Conservation (phyloP, 2,329 filamentous ascomycete genomes). For the Endothia cerciana region DNA sequence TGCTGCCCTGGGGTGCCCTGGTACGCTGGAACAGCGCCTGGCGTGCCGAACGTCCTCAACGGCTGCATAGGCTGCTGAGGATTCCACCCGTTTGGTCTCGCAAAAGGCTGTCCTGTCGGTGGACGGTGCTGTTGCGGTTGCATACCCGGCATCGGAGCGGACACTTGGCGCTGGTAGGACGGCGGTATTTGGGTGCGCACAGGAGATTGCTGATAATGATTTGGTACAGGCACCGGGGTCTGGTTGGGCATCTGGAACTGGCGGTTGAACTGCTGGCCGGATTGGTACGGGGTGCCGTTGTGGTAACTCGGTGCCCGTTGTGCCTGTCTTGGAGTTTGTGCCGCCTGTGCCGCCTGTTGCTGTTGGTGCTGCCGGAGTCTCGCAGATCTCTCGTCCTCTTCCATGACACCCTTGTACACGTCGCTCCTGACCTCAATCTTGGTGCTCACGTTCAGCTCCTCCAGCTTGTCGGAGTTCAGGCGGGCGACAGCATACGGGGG, state of each 20-base stretch:
- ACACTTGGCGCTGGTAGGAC: constrained; percentile 42
- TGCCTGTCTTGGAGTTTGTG: constrained; percentile 38
- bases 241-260: constrained; percentile 55
- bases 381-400: constrained; percentile 74
- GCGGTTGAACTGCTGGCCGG: constrained; percentile 47
- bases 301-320: constrained; percentile 46
- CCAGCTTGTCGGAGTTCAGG: constrained; percentile 82
- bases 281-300: constrained; percentile 43
- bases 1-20: constrained; percentile 47
- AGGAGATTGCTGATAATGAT: constrained; percentile 51
- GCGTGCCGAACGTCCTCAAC: constrained; percentile 52
- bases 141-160: constrained; percentile 43
- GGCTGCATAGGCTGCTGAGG: constrained; percentile 54
- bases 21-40: constrained; percentile 51
- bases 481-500: constrained; percentile 87
- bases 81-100: constrained; percentile 52
- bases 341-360: constrained; percentile 38
- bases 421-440: constrained; percentile 74
- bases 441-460: constrained; percentile 79
- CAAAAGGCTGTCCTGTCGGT: constrained; percentile 47
- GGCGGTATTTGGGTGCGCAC: constrained; percentile 45
- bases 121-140: constrained; percentile 45
- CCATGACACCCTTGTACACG: constrained; percentile 78
- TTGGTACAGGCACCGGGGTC: constrained; percentile 46
- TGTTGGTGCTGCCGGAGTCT: constrained; percentile 47